A percentile compares a stretch with the other conserved stretches of the same genome.
Evolutionary conservation across 1,284 basidiomycete genomes (phyloP).

Genomic region (Pascua guehoae): DNA sequence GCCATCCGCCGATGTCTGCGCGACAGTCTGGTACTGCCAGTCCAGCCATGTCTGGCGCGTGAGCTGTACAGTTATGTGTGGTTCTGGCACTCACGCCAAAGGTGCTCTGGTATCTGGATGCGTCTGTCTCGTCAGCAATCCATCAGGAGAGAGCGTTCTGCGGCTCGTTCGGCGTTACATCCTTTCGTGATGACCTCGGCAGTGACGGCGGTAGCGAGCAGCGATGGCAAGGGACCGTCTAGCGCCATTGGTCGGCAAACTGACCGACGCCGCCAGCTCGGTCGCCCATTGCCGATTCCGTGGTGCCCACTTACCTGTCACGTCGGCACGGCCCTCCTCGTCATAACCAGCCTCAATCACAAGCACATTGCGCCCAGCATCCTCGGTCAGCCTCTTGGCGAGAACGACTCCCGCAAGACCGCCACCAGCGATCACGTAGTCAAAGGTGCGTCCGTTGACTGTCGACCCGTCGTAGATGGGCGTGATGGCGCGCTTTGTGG

Average conservation of each 20-base stretch:
- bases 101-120: slow-evolving; percentile 21
- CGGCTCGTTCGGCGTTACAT: no score
- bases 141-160: no score
- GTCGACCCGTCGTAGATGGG: slow-evolving; percentile 1
- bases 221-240: no score
- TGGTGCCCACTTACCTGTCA: slow-evolving; percentile 26
- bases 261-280: no score
- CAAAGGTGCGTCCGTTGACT: slow-evolving; percentile 51
- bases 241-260: no score
- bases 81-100: slow-evolving; percentile 31
- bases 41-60: slow-evolving; percentile 30
- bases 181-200: no score
- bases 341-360: slow-evolving; percentile 40
- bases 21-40: slow-evolving; percentile 37
- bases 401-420: slow-evolving; percentile 63
- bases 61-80: no score
- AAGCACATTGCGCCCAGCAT: slow-evolving; percentile 51
- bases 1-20: slow-evolving; percentile 31
- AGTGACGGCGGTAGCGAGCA: no score
- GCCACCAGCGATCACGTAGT: slow-evolving; percentile 66
- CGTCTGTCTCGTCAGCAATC: no score
- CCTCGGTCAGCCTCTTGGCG: slow-evolving; percentile 60
- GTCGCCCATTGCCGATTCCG: no score
- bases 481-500: not conserved
- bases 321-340: slow-evolving; percentile 26